These are phyloP conservation scores for Metschnikowia sp. DNA, from an alignment of 805 yeast species.

Conservation along the genomic window DNA sequence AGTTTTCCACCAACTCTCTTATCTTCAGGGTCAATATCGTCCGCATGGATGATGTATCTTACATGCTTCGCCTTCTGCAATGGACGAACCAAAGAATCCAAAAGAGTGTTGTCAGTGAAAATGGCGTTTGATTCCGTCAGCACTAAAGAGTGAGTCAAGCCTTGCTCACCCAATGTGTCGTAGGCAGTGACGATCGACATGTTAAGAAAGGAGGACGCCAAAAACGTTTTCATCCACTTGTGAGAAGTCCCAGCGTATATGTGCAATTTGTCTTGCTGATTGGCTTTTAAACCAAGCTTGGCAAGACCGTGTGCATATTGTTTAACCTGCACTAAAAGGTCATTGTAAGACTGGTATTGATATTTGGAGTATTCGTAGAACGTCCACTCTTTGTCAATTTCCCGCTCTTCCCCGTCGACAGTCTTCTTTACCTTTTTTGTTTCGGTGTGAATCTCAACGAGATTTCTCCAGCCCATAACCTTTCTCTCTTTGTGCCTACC, in stretches of 20 bases:
- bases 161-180: constrained; percentile 88
- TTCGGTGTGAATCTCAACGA: constrained; percentile 72
- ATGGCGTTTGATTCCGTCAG: constrained; percentile 79
- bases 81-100: constrained; percentile 67
- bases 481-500: constrained; percentile 49
- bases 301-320: constrained; percentile 72
- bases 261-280: constrained; percentile 62
- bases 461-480: constrained; percentile 77
- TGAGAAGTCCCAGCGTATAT: constrained; percentile 85
- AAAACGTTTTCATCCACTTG: constrained; percentile 84
- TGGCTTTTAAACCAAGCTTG: constrained; percentile 66
- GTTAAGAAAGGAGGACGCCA: constrained; percentile 73
- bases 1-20: constrained; percentile 60
- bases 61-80: constrained; percentile 58
- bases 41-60: constrained; percentile 69
- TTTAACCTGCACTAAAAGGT: constrained; percentile 49
- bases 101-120: constrained; percentile 77
- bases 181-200: constrained; percentile 94
- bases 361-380: constrained; percentile 79
- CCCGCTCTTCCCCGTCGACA: constrained; percentile 69
- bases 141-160: constrained; percentile 78
- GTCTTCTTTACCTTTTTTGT: constrained; percentile 67
- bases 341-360: constrained; percentile 57
- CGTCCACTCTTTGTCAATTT: constrained; percentile 83
- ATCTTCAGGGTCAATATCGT: constrained; percentile 57